phyloP scores from a whole-genome alignment of 2,329 filamentous ascomycete species.

The Fusarium globosum region DNA sequence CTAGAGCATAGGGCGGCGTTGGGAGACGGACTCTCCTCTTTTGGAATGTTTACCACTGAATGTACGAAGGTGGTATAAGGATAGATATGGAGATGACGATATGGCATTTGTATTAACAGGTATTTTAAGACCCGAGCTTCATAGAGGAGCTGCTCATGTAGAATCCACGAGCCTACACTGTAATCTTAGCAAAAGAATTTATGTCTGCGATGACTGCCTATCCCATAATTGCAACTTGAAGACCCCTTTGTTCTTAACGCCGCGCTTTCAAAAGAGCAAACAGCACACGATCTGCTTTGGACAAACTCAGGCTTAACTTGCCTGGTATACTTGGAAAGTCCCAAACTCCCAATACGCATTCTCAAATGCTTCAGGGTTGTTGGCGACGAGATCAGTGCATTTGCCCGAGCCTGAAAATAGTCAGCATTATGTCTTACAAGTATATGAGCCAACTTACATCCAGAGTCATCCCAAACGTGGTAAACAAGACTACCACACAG shows the following conservation, averaged over 20 bases:
- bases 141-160: conserved; percentile 33
- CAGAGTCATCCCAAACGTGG: conserved; percentile 58
- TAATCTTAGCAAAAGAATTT: conserved; percentile 15
- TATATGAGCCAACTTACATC: conserved; percentile 49
- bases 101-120: conserved; percentile 36
- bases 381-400: conserved; percentile 68
- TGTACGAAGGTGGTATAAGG: conserved; percentile 2
- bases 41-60: conserved; percentile 35
- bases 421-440: not conserved
- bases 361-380: conserved; percentile 64
- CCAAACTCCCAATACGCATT: conserved; percentile 75
- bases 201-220: not conserved
- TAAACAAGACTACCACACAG: conserved; percentile 69
- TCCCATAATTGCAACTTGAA: not conserved
- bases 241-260: conserved; percentile 30
- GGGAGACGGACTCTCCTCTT: conserved; percentile 45
- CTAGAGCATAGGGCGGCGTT: conserved; percentile 51
- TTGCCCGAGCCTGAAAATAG: conserved; percentile 60
- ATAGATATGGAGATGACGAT: conserved; percentile 12
- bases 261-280: conserved; percentile 34
- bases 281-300: not conserved
- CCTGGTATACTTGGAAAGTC: conserved; percentile 66
- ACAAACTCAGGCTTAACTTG: conserved; percentile 29
- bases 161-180: conserved; percentile 18
- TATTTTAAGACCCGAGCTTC: conserved; percentile 35